These are phyloP conservation scores for Rhizopogon salebrosus DNA, from an alignment of 768 basidiomycete genomes.

Conservation along the genomic window DNA sequence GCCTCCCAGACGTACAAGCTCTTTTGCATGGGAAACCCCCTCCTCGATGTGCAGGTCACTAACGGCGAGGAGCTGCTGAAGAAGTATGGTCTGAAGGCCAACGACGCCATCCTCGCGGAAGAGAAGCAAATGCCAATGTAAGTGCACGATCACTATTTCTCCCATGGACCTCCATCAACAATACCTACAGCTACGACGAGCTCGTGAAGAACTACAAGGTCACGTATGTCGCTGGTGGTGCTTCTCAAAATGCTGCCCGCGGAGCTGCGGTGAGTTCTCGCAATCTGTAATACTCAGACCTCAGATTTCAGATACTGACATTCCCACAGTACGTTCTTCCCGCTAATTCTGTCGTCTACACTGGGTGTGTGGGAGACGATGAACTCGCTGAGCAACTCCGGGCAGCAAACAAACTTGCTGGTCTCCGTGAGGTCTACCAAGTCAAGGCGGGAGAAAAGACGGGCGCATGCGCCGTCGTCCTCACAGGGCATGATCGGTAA, in stretches of 20 bases:
- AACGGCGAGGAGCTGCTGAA: conserved; percentile 79
- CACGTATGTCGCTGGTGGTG: conserved; percentile 94
- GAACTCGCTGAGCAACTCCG: conserved; percentile 86
- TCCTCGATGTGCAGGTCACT: conserved; percentile 93
- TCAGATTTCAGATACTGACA: conserved; percentile 5
- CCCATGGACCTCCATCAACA: background rate
- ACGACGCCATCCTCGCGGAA: conserved; percentile 94
- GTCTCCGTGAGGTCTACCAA: conserved; percentile 82
- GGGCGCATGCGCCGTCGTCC: conserved; percentile 93
- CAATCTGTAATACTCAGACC: conserved; percentile 1
- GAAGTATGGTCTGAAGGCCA: conserved; percentile 88
- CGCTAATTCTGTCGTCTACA: conserved; percentile 82
- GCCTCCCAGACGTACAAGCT: conserved; percentile 51
- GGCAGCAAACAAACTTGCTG: conserved; percentile 88
- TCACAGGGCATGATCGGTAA: conserved; percentile 90
- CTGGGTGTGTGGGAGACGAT: conserved; percentile 92
- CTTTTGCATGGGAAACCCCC: conserved; percentile 92
- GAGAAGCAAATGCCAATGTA: conserved; percentile 87
- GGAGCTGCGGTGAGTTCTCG: conserved; percentile 80
- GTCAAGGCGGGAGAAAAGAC: conserved; percentile 86
- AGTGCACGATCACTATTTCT: conserved; percentile 16
- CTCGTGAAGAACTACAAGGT: conserved; percentile 69
- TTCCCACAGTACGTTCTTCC: conserved; percentile 80
- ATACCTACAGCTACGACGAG: conserved; percentile 73
- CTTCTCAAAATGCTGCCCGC: conserved; percentile 93